Evolutionary conservation across 2,329 filamentous ascomycete genomes (phyloP).

Genomic region (Aspergillus phoenicis): DNA sequence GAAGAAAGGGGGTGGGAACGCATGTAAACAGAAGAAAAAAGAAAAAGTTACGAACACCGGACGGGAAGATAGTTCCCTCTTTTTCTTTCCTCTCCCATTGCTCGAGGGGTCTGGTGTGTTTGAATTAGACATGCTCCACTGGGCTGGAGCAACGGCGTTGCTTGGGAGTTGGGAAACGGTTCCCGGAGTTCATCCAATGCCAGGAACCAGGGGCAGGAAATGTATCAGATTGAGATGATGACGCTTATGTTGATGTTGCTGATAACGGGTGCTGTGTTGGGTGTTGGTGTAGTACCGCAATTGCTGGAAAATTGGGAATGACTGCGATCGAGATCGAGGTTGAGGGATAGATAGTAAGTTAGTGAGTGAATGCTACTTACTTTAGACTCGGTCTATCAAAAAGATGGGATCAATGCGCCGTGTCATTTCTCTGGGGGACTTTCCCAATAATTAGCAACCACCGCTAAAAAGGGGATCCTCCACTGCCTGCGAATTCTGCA

Average conservation of each 20-base stretch:
- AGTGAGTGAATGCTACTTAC: no score
- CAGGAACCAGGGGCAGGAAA: slow-evolving; percentile 1
- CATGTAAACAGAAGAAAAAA: not conserved
- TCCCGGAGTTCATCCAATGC: not conserved
- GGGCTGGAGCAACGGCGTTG: slow-evolving; percentile 31
- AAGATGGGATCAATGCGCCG: slow-evolving; percentile 7
- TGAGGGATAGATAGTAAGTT: no score
- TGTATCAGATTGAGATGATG: not conserved
- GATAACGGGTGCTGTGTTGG: not conserved
- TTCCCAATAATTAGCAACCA: slow-evolving; percentile 4
- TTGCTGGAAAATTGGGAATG: no score
- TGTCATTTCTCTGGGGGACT: slow-evolving; percentile 4
- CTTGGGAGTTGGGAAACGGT: slow-evolving; percentile 11
- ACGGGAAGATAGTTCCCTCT: slow-evolving; percentile 20
- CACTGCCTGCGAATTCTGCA: not conserved
- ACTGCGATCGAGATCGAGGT: not conserved
- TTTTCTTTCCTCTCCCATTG: slow-evolving; percentile 6
- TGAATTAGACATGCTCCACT: slow-evolving; percentile 36
- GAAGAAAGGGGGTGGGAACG: not conserved
- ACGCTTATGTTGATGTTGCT: not conserved
- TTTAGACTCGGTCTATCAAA: not conserved
- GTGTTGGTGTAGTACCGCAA: not conserved
- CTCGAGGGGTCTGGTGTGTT: slow-evolving; percentile 32
- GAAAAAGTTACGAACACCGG: slow-evolving; percentile 12
- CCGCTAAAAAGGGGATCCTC: not conserved